Base-by-base conservation (phyloP, 129 eudicot genomes). In the Tagetes erecta region DNA sequence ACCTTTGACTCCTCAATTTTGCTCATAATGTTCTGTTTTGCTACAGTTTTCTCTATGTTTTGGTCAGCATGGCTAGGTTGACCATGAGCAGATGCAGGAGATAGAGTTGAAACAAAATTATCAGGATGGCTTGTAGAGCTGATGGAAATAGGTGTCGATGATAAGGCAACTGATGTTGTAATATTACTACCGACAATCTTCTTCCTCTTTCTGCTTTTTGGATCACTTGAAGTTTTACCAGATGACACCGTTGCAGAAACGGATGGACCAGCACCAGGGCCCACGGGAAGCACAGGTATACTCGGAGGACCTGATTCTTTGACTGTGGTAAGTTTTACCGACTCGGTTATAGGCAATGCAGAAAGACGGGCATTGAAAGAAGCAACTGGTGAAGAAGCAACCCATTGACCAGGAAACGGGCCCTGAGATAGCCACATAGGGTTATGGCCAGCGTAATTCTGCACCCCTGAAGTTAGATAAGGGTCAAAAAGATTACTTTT, bases 181-280 rank as follows among this genome's bases (percentile, higher is more conserved):
- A 67, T 73, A 72, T 71, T 76, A 69, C 72, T 64, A 55, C 74
- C 57, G 59, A 47, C 73, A 50, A 39, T 79, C 80, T 91, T 91
- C 76, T 91, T 95, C 72, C 96, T 87, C 86, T 88, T 95, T 80
- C 90, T 85, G 65, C 86, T 53, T 82, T 91, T 95, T 40, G 86
- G 45, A 69, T 81, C 89, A 66, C 42, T 76, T 64, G 85, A 75
- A 77, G 81, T 81, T 71, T 57, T 87, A 67, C 76, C 83, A 78
- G 82, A 38, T 4, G 86, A 60, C 56, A 68, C 67, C 13, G 70
- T 36, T 1, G 83, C 31, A 62, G 75, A 51, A 59, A 80, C 33
- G 47, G 49, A 65, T 51, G 87, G 42, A 52, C 60, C 80, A 62
- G 78, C 80, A 74, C 79, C 31, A 68, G 80, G 83, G 72, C 69